Conservation (phyloP, 805 yeast species). For the Lachancea sp. region DNA sequence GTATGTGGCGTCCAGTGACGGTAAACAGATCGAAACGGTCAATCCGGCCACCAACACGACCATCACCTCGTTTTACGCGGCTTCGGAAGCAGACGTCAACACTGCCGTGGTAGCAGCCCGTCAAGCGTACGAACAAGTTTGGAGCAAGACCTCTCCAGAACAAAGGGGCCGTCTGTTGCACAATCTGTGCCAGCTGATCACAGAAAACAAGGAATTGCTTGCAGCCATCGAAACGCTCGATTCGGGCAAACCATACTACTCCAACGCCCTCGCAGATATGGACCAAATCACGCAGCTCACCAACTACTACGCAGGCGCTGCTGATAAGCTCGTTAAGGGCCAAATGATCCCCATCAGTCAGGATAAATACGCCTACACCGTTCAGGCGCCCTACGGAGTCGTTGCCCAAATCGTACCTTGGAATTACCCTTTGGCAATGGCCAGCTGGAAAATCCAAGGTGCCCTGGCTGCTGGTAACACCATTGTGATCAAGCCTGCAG, state of each 20-base stretch:
- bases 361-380: slow-evolving; percentile 45
- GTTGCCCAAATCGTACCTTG: slow-evolving; percentile 44
- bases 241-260: slow-evolving; percentile 46
- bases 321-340: slow-evolving; percentile 54
- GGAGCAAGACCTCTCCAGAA: slow-evolving; percentile 42
- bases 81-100: slow-evolving; percentile 43
- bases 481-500: slow-evolving; percentile 40
- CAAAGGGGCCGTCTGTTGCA: slow-evolving; percentile 37
- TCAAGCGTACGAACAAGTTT: slow-evolving; percentile 37
- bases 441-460: slow-evolving; percentile 41
- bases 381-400: slow-evolving; percentile 45
- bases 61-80: slow-evolving; percentile 43
- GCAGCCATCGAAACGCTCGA: slow-evolving; percentile 53
- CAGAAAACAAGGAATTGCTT: slow-evolving; percentile 39
- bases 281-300: slow-evolving; percentile 47
- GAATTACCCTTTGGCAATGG: slow-evolving; percentile 44
- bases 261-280: slow-evolving; percentile 51
- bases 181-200: slow-evolving; percentile 43
- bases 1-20: slow-evolving; percentile 36
- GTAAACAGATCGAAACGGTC: slow-evolving; percentile 37
- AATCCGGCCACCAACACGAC: slow-evolving; percentile 47
- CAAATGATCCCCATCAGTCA: slow-evolving; percentile 52
- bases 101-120: slow-evolving; percentile 46
- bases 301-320: slow-evolving; percentile 63
- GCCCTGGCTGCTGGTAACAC: slow-evolving; percentile 48